Evolutionary conservation across 208 protist species (phyloP).

Genomic region (Trichomonas tenax): DNA sequence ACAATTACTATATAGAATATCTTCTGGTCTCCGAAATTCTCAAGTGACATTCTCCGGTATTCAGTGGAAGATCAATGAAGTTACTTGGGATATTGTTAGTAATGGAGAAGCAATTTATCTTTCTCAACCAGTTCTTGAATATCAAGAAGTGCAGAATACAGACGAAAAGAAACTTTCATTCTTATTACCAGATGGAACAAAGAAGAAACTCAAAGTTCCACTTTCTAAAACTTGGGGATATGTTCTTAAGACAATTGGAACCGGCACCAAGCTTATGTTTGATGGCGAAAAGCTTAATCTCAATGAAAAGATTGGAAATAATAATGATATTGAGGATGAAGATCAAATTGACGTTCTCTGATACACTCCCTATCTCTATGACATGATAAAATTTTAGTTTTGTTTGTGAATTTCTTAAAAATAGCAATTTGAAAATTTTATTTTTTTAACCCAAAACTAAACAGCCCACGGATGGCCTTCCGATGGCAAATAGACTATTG

Average conservation of each 20-base stretch:
- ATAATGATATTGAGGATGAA: neutral
- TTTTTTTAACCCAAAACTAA: too few relatives aligned
- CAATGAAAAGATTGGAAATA: neutral
- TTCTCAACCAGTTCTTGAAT: neutral
- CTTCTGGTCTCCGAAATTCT: neutral
- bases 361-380: neutral
- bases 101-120: neutral
- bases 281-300: neutral
- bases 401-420: too few relatives aligned
- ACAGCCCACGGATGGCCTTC: too few relatives aligned
- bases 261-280: neutral
- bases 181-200: neutral
- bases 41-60: neutral
- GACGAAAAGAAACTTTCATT: neutral
- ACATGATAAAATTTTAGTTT: too few relatives aligned
- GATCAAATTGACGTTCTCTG: neutral
- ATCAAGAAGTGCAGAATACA: neutral
- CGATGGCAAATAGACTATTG: too few relatives aligned
- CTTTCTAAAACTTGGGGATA: neutral
- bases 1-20: neutral
- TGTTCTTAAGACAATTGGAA: neutral
- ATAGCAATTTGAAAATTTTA: too few relatives aligned
- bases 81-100: neutral
- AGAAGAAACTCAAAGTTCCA: neutral
- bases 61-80: neutral